Evolutionary conservation across 2,329 filamentous ascomycete genomes (phyloP).

Genomic region (Alternaria sp.): DNA sequence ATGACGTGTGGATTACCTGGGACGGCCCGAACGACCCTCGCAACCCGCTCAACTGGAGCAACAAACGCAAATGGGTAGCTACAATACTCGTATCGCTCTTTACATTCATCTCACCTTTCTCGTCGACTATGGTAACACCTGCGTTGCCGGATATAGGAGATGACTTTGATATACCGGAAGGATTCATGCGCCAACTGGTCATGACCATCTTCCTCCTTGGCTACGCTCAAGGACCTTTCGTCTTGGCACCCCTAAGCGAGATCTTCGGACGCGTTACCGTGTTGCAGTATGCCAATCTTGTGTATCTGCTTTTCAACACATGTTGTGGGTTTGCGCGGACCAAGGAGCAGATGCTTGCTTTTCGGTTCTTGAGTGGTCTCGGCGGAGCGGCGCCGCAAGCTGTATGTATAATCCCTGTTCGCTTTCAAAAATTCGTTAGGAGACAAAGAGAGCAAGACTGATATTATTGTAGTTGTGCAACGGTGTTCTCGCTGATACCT

Average conservation of each 20-base stretch:
- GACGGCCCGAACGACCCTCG: constrained; percentile 56
- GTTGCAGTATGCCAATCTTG: constrained; percentile 45
- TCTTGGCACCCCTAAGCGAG: constrained; percentile 49
- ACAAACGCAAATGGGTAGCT: constrained; percentile 55
- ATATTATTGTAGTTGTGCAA: constrained; percentile 37
- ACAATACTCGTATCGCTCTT: constrained; percentile 56
- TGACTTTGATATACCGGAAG: constrained; percentile 45
- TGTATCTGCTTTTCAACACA: constrained; percentile 48
- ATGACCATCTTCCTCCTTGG: constrained; percentile 51
- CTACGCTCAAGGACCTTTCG: constrained; percentile 50
- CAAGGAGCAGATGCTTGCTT: constrained; percentile 43
- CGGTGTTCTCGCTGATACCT: constrained; percentile 61
- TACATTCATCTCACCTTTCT: constrained; percentile 52
- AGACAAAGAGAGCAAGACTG: background rate
- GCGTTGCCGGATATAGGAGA: constrained; percentile 39
- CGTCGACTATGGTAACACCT: constrained; percentile 51
- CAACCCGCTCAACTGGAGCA: constrained; percentile 60
- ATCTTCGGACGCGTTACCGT: constrained; percentile 48
- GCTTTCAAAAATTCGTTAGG: background rate
- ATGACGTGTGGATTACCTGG: constrained; percentile 50
- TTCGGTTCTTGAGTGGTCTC: constrained; percentile 47
- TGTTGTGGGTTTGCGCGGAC: constrained; percentile 46
- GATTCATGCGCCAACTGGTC: constrained; percentile 41
- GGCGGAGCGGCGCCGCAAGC: constrained; percentile 47
- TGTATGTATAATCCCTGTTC: constrained; percentile 24